Conservation (phyloP, 163 green algal species). For the Scenedesmus sp. region DNA sequence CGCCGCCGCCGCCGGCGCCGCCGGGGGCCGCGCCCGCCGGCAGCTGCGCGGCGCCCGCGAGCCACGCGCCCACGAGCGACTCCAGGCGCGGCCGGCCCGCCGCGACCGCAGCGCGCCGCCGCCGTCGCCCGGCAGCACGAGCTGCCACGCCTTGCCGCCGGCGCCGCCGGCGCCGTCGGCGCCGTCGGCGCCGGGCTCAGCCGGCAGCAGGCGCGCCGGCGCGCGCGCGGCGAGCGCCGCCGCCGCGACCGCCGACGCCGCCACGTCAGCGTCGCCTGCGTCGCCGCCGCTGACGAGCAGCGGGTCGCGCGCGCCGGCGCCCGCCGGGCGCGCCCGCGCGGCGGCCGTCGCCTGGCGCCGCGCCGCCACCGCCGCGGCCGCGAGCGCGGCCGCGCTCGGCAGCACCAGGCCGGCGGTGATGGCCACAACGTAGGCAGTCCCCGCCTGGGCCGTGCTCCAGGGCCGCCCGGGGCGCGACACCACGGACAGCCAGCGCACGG, state of each 20-base stretch:
- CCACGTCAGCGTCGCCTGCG: not conserved
- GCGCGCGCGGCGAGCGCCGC: too few species aligned
- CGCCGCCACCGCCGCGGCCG: too few species aligned
- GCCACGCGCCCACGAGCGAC: not conserved
- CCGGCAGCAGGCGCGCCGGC: too few species aligned
- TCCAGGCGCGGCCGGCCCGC: not conserved
- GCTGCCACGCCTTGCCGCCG: constrained; percentile 5
- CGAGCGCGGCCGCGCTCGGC: not conserved
- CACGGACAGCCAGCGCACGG: constrained; percentile 5
- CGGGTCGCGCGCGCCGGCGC: too few species aligned
- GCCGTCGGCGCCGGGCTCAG: not conserved
- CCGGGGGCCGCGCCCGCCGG: not conserved
- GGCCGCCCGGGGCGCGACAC: constrained; percentile 3
- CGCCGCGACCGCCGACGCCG: too few species aligned
- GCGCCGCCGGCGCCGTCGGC: constrained; percentile 2
- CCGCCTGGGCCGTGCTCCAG: constrained; percentile 16
- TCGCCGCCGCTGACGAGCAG: not conserved
- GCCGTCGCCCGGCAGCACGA: not conserved
- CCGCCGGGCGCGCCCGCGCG: too few species aligned
- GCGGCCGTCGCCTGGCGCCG: too few species aligned
- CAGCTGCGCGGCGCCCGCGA: not conserved
- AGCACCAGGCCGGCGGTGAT: constrained; percentile 21
- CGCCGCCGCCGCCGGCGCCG: constrained; percentile 5
- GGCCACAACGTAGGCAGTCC: not conserved
- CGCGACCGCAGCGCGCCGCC: not conserved